phyloP scores from a whole-genome alignment of 1,139 yeast species.

The Protomyces inundatus region DNA sequence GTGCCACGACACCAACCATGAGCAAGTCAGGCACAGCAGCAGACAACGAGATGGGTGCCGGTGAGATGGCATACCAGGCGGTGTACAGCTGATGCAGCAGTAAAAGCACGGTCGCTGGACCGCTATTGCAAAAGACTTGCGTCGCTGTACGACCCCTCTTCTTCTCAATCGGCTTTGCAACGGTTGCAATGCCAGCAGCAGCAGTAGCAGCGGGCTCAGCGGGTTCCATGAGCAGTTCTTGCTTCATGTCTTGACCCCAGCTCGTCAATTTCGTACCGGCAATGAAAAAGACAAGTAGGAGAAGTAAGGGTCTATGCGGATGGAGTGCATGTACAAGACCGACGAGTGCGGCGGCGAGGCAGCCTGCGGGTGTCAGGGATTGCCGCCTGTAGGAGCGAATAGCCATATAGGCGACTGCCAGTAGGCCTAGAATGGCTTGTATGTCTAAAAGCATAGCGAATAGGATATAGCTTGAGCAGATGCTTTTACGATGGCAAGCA shows the following conservation, averaged over 20 bases:
- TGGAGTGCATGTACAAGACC: constrained; percentile 45
- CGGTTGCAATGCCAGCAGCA: too few relatives aligned
- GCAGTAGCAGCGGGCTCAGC: too few relatives aligned
- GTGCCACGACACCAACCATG: constrained; percentile 37
- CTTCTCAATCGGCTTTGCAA: not conserved
- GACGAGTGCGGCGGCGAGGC: constrained; percentile 41
- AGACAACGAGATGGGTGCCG: not conserved
- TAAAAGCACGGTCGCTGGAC: constrained; percentile 1
- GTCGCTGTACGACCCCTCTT: constrained; percentile 28
- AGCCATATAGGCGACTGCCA: constrained; percentile 15
- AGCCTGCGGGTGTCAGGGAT: constrained; percentile 43
- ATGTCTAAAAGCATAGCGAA: not conserved
- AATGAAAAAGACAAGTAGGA: constrained; percentile 43
- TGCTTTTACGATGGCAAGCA: too few relatives aligned
- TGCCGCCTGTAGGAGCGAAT: constrained; percentile 33
- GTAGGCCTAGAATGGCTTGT: constrained; percentile 14
- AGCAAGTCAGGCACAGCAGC: constrained; percentile 35
- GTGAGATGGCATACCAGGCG: constrained; percentile 6
- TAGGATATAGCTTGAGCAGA: too few relatives aligned
- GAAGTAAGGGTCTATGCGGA: constrained; percentile 38
- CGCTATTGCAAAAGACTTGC: constrained; percentile 26
- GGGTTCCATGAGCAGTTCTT: constrained; percentile 28
- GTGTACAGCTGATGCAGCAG: constrained; percentile 9
- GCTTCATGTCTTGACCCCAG: constrained; percentile 27
- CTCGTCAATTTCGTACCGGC: constrained; percentile 46